Percentiles rank a stretch among this genome's conserved stretches.
phyloP scores from a whole-genome alignment of 495 filamentous ascomycete genomes.

The Xylaria palmicola region DNA sequence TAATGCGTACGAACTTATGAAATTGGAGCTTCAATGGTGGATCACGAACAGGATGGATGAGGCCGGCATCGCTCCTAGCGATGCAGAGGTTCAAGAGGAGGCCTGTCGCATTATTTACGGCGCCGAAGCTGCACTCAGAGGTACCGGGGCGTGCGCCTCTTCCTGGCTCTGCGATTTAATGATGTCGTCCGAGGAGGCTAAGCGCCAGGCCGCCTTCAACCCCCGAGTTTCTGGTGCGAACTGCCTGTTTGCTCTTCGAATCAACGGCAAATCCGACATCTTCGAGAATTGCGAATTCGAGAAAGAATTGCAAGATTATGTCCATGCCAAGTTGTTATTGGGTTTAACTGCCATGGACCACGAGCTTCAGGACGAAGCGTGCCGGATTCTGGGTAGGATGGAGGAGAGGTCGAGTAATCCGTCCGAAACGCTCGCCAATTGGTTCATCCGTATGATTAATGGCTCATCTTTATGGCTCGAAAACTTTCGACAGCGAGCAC shows the following conservation, averaged over 20 bases:
- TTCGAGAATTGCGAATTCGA: constrained; percentile 51
- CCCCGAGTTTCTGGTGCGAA: constrained; percentile 33
- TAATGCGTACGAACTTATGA: constrained; percentile 54
- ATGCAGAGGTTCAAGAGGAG: constrained; percentile 45
- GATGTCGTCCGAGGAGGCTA: constrained; percentile 38
- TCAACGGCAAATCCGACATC: constrained; percentile 48
- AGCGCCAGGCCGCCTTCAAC: constrained; percentile 35
- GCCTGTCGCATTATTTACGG: constrained; percentile 44
- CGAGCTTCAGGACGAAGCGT: constrained; percentile 53
- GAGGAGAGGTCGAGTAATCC: constrained; percentile 45
- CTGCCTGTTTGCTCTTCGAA: constrained; percentile 36
- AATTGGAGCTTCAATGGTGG: constrained; percentile 48
- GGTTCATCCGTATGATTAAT: constrained; percentile 47
- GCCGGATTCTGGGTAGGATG: constrained; percentile 48
- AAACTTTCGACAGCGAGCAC: constrained; percentile 46
- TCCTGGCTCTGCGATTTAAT: constrained; percentile 57
- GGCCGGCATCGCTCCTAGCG: constrained; percentile 31
- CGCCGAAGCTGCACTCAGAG: constrained; percentile 32
- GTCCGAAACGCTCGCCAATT: constrained; percentile 46
- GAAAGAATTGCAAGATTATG: constrained; percentile 47
- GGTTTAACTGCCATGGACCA: constrained; percentile 54
- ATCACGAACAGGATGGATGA: constrained; percentile 31
- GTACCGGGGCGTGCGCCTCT: constrained; percentile 25
- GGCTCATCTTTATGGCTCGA: constrained; percentile 45
- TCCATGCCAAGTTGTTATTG: constrained; percentile 46